phyloP scores from a whole-genome alignment of 1,139 yeast species.

The Debaryomyces robertsiae region DNA sequence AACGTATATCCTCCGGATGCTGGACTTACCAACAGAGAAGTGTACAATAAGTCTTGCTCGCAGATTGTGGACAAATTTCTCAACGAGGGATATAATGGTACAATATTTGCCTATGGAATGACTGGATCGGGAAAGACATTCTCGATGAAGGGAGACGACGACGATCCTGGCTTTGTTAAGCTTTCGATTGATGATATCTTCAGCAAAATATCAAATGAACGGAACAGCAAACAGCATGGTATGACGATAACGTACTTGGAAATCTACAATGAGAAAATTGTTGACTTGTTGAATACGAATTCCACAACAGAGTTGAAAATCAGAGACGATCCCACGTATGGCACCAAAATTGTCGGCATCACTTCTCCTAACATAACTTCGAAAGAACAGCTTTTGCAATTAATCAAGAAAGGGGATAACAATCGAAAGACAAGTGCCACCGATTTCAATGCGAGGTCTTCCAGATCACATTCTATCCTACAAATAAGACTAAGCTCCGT shows the following conservation, averaged over 20 bases:
- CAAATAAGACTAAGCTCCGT: slow-evolving; percentile 60
- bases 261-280: slow-evolving; percentile 84
- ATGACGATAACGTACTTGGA: slow-evolving; percentile 77
- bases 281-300: slow-evolving; percentile 59
- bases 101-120: slow-evolving; percentile 92
- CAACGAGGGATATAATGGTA: slow-evolving; percentile 77
- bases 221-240: slow-evolving; percentile 33
- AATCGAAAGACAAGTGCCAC: slow-evolving; percentile 85
- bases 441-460: slow-evolving; percentile 80
- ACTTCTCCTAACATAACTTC: slow-evolving; percentile 58
- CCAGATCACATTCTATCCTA: slow-evolving; percentile 92
- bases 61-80: slow-evolving; percentile 67
- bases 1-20: slow-evolving; percentile 63
- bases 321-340: slow-evolving; percentile 72
- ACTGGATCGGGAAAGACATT: slow-evolving; percentile 96
- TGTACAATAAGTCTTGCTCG: slow-evolving; percentile 63
- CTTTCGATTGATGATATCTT: slow-evolving; percentile 72
- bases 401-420: slow-evolving; percentile 70
- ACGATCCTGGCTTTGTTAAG: slow-evolving; percentile 78
- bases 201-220: slow-evolving; percentile 40
- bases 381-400: slow-evolving; percentile 60
- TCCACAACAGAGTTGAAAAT: slow-evolving; percentile 57
- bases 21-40: slow-evolving; percentile 52
- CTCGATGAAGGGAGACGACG: slow-evolving; percentile 77
- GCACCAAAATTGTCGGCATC: slow-evolving; percentile 78